Evolutionary conservation across 2,329 filamentous ascomycete species (phyloP).

Genomic region (Dichotomopilus funicola): DNA sequence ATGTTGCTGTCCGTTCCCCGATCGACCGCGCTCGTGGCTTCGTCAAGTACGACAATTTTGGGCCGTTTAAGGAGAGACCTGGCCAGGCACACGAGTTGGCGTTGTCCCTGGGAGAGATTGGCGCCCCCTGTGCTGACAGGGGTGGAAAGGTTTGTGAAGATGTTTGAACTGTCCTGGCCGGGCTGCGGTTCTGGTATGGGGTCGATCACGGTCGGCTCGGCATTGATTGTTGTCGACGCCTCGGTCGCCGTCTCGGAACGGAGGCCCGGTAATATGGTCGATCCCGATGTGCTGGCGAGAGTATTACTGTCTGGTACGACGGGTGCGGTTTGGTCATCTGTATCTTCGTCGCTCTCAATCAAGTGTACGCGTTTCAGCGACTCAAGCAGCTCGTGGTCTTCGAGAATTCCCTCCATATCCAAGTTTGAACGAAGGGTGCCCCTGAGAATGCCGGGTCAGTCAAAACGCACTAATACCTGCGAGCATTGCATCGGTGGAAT

Average conservation of each 20-base stretch:
- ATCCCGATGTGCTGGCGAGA: background rate
- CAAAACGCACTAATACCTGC: background rate
- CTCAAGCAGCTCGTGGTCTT: conserved; percentile 54
- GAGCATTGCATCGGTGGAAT: background rate
- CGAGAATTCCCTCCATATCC: conserved; percentile 55
- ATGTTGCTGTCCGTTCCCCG: conserved; percentile 50
- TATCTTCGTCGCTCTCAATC: conserved; percentile 31
- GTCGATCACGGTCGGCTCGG: conserved; percentile 18
- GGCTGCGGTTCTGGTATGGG: background rate
- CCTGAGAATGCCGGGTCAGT: conserved; percentile 3
- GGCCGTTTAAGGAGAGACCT: conserved; percentile 37
- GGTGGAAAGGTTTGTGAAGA: conserved; percentile 30
- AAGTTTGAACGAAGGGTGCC: conserved; percentile 58
- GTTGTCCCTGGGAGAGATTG: conserved; percentile 41
- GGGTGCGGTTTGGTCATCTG: background rate
- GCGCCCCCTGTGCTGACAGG: conserved; percentile 29
- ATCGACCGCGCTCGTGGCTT: conserved; percentile 47
- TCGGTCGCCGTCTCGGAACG: conserved; percentile 10
- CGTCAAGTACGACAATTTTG: conserved; percentile 38
- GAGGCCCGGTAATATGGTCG: background rate
- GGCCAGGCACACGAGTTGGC: conserved; percentile 43
- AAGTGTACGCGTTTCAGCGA: conserved; percentile 56
- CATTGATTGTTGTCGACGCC: conserved; percentile 10
- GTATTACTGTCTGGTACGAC: background rate
- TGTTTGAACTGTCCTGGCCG: conserved; percentile 18